phyloP scores from a whole-genome alignment of 2,329 filamentous ascomycete species.

The Pyrenochaeta sp. region DNA sequence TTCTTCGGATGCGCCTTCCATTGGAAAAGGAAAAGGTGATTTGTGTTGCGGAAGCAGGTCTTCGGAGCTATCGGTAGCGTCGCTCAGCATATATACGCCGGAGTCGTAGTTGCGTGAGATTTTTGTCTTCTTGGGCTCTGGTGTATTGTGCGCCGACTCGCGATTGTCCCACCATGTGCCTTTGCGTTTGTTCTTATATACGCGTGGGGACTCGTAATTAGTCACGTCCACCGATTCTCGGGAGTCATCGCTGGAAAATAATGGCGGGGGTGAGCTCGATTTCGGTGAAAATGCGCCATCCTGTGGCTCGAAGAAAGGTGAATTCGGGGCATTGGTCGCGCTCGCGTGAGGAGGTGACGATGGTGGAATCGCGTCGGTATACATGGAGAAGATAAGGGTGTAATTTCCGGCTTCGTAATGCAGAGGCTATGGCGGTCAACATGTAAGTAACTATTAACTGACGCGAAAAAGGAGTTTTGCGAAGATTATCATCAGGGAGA shows the following conservation, averaged over 20 bases:
- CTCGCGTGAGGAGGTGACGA: conserved; percentile 35
- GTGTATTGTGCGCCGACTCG: conserved; percentile 22
- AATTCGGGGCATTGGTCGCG: conserved; percentile 28
- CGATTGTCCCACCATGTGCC: conserved; percentile 42
- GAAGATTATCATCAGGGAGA: not conserved
- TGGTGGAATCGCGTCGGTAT: conserved; percentile 29
- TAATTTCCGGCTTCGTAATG: not conserved
- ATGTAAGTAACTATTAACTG: not conserved
- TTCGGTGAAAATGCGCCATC: conserved; percentile 32
- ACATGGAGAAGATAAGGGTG: conserved; percentile 21
- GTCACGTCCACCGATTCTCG: conserved; percentile 37
- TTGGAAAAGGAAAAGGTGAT: conserved; percentile 26
- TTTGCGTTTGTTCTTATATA: conserved; percentile 43
- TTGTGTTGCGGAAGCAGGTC: conserved; percentile 20
- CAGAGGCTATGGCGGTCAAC: not conserved
- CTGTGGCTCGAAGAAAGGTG: conserved; percentile 35
- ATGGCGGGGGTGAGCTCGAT: conserved; percentile 42
- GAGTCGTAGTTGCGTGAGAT: conserved; percentile 44
- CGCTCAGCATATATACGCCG: conserved; percentile 44
- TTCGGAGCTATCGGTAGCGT: conserved; percentile 29
- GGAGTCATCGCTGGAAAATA: conserved; percentile 47
- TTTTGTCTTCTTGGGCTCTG: conserved; percentile 36
- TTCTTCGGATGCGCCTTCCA: conserved; percentile 11
- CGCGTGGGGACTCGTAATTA: conserved; percentile 44
- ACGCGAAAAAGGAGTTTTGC: not conserved